Evolutionary conservation across 371 early-diverging fungal genomes (phyloP).

Genomic region (Mortierella sp.): DNA sequence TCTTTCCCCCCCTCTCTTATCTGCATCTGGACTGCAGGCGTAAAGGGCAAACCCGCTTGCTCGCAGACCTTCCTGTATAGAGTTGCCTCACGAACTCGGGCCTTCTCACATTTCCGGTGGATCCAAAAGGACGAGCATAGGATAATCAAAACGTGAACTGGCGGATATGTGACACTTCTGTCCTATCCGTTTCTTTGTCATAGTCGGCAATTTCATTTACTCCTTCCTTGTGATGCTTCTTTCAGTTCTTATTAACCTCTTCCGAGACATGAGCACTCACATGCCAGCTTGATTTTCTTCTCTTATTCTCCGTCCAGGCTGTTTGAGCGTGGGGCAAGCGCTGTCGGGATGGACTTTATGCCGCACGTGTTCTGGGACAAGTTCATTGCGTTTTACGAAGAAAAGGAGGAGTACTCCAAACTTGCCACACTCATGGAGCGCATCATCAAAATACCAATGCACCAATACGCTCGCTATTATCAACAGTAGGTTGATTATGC

Average conservation of each 20-base stretch:
- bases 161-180: background rate
- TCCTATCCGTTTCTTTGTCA: background rate
- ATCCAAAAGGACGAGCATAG: constrained; percentile 17
- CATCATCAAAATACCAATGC: constrained; percentile 75
- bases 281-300: background rate
- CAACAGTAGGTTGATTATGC: constrained; percentile 63
- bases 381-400: constrained; percentile 73
- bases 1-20: too few species aligned
- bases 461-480: constrained; percentile 77
- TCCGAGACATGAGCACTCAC: too few species aligned
- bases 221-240: too few species aligned
- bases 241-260: too few species aligned
- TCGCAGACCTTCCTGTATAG: too few species aligned
- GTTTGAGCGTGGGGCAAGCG: constrained; percentile 69
- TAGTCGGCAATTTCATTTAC: too few species aligned
- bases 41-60: too few species aligned
- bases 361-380: constrained; percentile 81
- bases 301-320: constrained; percentile 11
- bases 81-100: too few species aligned
- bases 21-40: too few species aligned
- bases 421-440: constrained; percentile 66
- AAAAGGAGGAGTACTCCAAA: constrained; percentile 53
- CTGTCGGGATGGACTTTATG: constrained; percentile 74
- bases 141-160: constrained; percentile 7
- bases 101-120: constrained; percentile 1